Base-by-base conservation (phyloP, 768 basidiomycete genomes). In the Lactifluus rugatus region DNA sequence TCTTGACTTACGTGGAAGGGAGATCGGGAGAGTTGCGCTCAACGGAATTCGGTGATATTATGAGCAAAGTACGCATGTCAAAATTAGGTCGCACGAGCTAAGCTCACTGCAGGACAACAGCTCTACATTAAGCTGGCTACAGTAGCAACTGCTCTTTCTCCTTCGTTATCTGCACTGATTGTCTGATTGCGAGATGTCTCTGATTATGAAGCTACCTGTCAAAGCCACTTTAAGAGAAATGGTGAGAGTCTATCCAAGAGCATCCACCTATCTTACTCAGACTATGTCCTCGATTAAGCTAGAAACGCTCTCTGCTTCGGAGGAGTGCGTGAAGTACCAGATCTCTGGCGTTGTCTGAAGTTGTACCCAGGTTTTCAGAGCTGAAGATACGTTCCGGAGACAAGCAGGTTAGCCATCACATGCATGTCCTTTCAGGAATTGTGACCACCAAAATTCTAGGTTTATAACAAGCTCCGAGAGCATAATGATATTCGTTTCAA, bases 401-500 rank as follows among this genome's bases (percentile, higher is more conserved):
- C 69, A 93, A 85, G 70, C 73, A 77, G 56, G 91, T 87, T 46
- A 61, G 63, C 50, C 28, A 19, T 23, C 7, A 28, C 42, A 16
- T 14, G 28, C 42, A 16, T 14, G 17, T 45, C 28, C 19, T 26
- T 45, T 23, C 21, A 25, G 31, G 48, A 13, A 16, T 9, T 49
- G 14, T 14, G 47, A 47, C 42, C 19, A 17, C 45, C 37, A 53
- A 25, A 5, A 42, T 49, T 46, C 21, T 47, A 80, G 76, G 72
- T 76, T 60, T 85, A 82, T 63, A 89, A 89, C 67, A 84, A 79
- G 65, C 75, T 93, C 45, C 76, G 81, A 55, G 76, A 73, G 49
- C 82, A 89, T 56, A 75, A 76, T n/a, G 91, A 92, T 60, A 88
- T 94, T 57, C 84, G 91, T 1, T 96, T 82, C 69, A 77, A 81